Conservation (phyloP, 225 moss, liverwort and hornwort genomes). For the Antitrichia curtipendula region DNA sequence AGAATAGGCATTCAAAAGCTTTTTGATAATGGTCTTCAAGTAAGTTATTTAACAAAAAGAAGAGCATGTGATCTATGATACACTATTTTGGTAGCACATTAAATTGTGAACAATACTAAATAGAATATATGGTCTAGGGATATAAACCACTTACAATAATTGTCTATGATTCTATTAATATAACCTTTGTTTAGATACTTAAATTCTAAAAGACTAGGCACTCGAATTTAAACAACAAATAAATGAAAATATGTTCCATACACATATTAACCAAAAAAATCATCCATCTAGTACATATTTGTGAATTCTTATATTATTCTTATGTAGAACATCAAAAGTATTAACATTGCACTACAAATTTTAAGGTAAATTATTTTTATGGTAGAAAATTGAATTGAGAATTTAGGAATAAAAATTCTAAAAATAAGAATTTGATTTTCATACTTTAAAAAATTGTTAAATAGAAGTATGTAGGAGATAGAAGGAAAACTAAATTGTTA, state of each 20-base stretch:
- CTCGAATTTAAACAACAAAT: too few species aligned
- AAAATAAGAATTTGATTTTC: neutral
- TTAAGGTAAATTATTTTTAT: too few species aligned
- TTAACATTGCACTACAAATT: too few species aligned
- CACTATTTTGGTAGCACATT: too few species aligned
- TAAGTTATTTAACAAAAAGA: neutral
- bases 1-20: neutral
- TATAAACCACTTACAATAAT: neutral
- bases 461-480: too few species aligned
- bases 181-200: too few species aligned
- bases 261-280: neutral
- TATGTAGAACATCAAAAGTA: fast-evolving
- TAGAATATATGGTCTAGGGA: neutral
- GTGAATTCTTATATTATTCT: neutral
- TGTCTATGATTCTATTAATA: neutral
- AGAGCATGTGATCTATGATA: neutral
- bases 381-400: neutral
- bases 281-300: neutral
- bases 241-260: neutral
- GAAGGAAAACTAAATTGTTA: neutral
- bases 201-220: too few species aligned
- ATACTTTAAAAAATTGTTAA: neutral
- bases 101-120: neutral
- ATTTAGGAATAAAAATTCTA: too few species aligned
- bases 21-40: neutral